A percentile compares a stretch with the other conserved stretches of the same genome.
Conservation (phyloP, 2,329 filamentous ascomycete genomes). For the Phyllosticta paracitricarpa region DNA sequence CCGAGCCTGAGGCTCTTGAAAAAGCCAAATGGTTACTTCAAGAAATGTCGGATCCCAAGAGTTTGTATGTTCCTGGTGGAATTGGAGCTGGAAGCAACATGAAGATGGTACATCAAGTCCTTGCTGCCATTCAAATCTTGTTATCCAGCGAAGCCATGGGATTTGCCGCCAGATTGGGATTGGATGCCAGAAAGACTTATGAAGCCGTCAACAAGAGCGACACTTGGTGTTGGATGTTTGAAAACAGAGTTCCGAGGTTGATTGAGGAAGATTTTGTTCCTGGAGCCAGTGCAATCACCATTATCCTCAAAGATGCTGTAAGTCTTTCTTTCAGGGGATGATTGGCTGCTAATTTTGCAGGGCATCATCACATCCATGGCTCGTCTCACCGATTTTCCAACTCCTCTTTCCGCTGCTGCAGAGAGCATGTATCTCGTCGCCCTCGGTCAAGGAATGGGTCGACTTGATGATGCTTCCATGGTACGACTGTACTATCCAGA, state of each 20-base stretch:
- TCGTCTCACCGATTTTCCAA: constrained; percentile 46
- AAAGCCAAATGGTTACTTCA: constrained; percentile 50
- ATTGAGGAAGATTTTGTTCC: constrained; percentile 42
- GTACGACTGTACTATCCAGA: constrained; percentile 43
- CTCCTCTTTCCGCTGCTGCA: constrained; percentile 50
- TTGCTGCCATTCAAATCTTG: constrained; percentile 49
- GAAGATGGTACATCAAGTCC: constrained; percentile 49
- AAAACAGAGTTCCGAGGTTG: constrained; percentile 45
- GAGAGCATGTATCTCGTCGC: constrained; percentile 57
- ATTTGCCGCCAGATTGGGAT: constrained; percentile 42
- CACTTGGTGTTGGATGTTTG: constrained; percentile 45
- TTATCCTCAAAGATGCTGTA: constrained; percentile 39
- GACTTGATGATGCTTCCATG: constrained; percentile 46
- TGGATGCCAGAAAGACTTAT: constrained; percentile 41
- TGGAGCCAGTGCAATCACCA: constrained; percentile 33
- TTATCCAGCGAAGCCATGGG: constrained; percentile 48
- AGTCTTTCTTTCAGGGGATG: constrained; percentile 3
- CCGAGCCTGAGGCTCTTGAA: constrained; percentile 45
- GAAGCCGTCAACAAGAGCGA: constrained; percentile 36
- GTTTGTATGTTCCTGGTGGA: constrained; percentile 48
- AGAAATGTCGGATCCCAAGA: constrained; percentile 50
- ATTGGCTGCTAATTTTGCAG: constrained; percentile 15
- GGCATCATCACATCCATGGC: constrained; percentile 60
- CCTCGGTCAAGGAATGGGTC: constrained; percentile 46
- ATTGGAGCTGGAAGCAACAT: constrained; percentile 46